These are phyloP conservation scores for Capsicum baccatum DNA, from an alignment of 257 asterid genomes.

Conservation along the genomic window DNA sequence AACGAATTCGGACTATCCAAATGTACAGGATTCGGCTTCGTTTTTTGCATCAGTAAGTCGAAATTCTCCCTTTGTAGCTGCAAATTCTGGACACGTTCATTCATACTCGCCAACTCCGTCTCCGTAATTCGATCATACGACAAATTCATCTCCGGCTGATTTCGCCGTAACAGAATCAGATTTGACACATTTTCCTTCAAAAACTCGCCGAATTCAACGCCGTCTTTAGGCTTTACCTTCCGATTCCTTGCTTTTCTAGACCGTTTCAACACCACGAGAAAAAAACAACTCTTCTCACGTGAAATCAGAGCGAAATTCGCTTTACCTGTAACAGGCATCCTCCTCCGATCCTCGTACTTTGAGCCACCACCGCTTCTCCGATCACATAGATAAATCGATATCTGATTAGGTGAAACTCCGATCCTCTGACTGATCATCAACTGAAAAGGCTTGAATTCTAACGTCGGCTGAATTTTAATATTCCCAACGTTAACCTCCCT, in stretches of 20 bases:
- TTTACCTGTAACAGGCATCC: constrained; percentile 69
- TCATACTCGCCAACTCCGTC: constrained; percentile 30
- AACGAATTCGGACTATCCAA: constrained; percentile 29
- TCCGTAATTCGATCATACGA: constrained; percentile 45
- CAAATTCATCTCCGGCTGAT: constrained; percentile 41
- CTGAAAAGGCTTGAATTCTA: constrained; percentile 82
- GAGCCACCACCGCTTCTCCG: constrained; percentile 31
- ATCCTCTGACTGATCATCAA: constrained; percentile 70
- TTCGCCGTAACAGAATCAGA: constrained; percentile 47
- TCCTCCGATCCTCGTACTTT: constrained; percentile 54
- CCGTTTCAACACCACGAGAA: constrained; percentile 74
- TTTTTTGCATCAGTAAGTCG: constrained; percentile 44
- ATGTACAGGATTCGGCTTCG: constrained; percentile 28
- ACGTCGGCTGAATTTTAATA: constrained; percentile 53
- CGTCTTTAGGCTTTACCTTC: constrained; percentile 43
- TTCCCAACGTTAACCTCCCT: constrained; percentile 68
- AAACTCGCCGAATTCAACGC: constrained; percentile 46
- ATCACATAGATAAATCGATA: constrained; percentile 70
- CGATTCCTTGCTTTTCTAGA: constrained; percentile 64
- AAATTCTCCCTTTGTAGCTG: constrained; percentile 47
- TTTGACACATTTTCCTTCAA: constrained; percentile 49
- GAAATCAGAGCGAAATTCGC: constrained; percentile 60
- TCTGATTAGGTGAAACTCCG: constrained; percentile 88
- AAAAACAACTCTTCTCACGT: constrained; percentile 59
- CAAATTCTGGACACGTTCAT: constrained; percentile 33